Conservation (phyloP, 805 yeast species). For the Saccharomycopsis sp. region DNA sequence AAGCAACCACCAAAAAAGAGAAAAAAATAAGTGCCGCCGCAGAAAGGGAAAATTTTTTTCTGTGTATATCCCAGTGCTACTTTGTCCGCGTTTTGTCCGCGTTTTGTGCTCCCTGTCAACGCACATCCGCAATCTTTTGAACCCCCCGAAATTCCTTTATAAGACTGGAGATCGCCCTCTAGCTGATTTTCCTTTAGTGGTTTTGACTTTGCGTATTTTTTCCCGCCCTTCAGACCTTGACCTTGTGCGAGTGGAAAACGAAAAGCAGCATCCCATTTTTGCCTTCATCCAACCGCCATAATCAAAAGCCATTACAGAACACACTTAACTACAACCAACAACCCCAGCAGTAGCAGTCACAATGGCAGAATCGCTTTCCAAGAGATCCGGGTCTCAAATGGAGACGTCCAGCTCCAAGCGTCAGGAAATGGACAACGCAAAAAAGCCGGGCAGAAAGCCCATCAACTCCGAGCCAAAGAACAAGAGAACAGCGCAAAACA, state of each 20-base stretch:
- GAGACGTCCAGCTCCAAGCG: conserved; percentile 10
- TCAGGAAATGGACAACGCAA: conserved; percentile 19
- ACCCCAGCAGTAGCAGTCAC: neutral
- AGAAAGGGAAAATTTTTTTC: too few species aligned
- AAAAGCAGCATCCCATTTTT: too few species aligned
- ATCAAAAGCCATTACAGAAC: too few species aligned
- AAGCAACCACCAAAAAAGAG: neutral
- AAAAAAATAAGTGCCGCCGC: too few species aligned
- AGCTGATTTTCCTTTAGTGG: neutral
- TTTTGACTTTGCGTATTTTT: too few species aligned
- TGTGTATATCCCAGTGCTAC: neutral
- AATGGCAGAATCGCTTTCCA: neutral
- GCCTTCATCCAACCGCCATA: too few species aligned
- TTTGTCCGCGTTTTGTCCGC: neutral
- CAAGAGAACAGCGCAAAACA: conserved; percentile 91
- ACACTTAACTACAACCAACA: too few species aligned
- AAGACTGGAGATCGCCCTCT: neutral
- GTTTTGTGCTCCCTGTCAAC: neutral
- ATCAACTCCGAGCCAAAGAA: conserved; percentile 69
- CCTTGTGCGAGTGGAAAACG: neutral
- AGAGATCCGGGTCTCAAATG: neutral
- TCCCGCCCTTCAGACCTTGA: too few species aligned
- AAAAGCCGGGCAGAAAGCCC: conserved; percentile 79
- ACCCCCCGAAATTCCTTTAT: neutral
- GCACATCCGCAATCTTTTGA: neutral